A percentile compares a stretch with the other conserved stretches of the same genome.
Evolutionary conservation across 148 eudicot species (phyloP).

Genomic region (Polygonum maritimum): DNA sequence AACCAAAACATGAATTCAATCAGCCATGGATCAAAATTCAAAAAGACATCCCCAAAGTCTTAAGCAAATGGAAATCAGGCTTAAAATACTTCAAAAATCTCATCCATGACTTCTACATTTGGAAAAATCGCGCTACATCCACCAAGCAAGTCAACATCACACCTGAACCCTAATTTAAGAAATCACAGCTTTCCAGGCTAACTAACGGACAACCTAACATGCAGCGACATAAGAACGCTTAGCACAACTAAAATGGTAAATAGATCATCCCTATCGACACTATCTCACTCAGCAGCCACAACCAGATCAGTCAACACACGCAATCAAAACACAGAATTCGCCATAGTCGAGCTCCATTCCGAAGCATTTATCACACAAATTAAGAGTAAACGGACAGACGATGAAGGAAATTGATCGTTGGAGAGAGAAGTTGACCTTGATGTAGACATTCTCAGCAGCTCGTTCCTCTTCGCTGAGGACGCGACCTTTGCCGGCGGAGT

Average conservation of each 20-base stretch:
- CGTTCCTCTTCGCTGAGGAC: conserved; percentile 63
- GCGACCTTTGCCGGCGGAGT: conserved; percentile 27
- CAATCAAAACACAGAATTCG: not conserved
- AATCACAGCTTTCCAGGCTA: not conserved
- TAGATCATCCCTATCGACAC: not conserved
- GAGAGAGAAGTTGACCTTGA: conserved; percentile 33
- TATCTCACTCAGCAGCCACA: not conserved
- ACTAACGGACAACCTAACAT: not conserved
- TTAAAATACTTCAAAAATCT: not conserved
- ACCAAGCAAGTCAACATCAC: not conserved
- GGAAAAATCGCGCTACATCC: not conserved
- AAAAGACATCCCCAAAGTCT: not conserved
- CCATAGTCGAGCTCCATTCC: not conserved
- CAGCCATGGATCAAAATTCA: not conserved
- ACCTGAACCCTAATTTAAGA: not conserved
- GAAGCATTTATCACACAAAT: not conserved
- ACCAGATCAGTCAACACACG: not conserved
- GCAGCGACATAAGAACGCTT: no score
- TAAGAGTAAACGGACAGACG: not conserved
- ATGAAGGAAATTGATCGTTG: not conserved
- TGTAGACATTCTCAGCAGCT: conserved; percentile 58
- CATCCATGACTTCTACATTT: not conserved
- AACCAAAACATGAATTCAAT: not conserved
- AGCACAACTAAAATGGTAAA: not conserved
- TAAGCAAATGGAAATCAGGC: not conserved